A percentile compares a stretch with the other conserved stretches of the same genome.
Evolutionary conservation across 306 rosid species (phyloP).

Genomic region (Styphnolobium japonicum): DNA sequence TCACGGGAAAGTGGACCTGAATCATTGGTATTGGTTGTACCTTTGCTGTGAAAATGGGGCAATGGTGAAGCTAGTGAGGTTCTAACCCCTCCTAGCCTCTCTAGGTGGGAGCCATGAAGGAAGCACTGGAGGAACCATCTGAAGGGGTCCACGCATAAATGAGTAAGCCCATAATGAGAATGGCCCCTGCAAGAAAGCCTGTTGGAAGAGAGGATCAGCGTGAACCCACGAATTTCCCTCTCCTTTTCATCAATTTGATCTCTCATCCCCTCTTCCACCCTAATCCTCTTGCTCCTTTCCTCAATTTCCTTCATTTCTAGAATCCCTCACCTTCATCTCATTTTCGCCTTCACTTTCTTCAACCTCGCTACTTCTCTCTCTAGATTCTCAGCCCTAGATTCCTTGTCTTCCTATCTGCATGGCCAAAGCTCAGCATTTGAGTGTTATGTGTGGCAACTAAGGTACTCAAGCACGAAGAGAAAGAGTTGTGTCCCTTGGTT

Average conservation of each 20-base stretch:
- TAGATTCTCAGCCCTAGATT: slow-evolving; percentile 41
- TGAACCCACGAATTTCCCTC: slow-evolving; percentile 42
- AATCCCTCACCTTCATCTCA: slow-evolving; percentile 62
- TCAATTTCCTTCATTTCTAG: slow-evolving; percentile 83
- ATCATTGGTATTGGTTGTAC: background rate
- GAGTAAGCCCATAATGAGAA: slow-evolving; percentile 70
- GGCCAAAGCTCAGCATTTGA: no score
- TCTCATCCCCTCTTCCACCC: slow-evolving; percentile 80
- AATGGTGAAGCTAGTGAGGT: background rate
- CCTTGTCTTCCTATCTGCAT: slow-evolving; percentile 58
- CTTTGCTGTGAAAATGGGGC: background rate
- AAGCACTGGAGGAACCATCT: slow-evolving; percentile 35
- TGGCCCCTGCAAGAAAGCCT: slow-evolving; percentile 74
- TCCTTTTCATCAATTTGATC: slow-evolving; percentile 68
- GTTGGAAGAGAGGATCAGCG: slow-evolving; percentile 61
- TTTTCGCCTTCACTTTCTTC: slow-evolving; percentile 54
- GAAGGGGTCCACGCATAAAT: slow-evolving; percentile 71
- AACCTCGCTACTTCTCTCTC: slow-evolving; percentile 56
- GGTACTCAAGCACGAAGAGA: no score
- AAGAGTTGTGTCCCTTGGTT: no score
- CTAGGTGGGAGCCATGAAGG: slow-evolving; percentile 39
- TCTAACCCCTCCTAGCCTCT: background rate
- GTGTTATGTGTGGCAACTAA: no score
- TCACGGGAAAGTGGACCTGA: background rate
- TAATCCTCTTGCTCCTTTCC: slow-evolving; percentile 75